Conservation (phyloP, 768 basidiomycete species). For the Lactifluus rugatus region DNA sequence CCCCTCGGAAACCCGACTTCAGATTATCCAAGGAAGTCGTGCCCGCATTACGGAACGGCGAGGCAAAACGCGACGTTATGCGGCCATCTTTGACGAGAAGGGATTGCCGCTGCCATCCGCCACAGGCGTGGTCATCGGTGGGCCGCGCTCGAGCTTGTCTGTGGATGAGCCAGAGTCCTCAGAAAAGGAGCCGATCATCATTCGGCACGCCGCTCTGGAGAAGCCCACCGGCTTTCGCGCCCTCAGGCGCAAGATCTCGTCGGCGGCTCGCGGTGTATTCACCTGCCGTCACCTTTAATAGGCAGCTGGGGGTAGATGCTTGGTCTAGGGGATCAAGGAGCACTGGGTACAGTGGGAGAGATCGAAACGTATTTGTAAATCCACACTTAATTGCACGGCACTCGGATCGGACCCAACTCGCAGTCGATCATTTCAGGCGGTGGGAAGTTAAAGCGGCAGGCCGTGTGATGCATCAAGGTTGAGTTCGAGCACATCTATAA, state of each 20-base stretch:
- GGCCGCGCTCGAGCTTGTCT: constrained; percentile 9
- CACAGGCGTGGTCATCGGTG: constrained; percentile 12
- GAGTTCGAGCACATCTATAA: not conserved
- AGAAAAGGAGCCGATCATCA: constrained; percentile 6
- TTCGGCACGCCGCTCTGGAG: not conserved
- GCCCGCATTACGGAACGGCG: constrained; percentile 8
- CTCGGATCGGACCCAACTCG: constrained; percentile 1
- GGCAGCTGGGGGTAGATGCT: not conserved
- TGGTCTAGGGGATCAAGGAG: constrained; percentile 1
- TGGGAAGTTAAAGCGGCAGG: not conserved
- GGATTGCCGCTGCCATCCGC: constrained; percentile 16
- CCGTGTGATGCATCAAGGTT: not conserved
- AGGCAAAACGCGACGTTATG: constrained; percentile 17
- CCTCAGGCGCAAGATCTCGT: constrained; percentile 12
- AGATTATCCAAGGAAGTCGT: constrained; percentile 12
- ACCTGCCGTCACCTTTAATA: constrained; percentile 8
- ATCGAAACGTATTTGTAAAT: constrained; percentile 12
- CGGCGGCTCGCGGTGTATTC: constrained; percentile 13
- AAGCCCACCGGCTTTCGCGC: constrained; percentile 9
- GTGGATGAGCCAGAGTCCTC: not conserved
- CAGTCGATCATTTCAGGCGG: constrained; percentile 1
- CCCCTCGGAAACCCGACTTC: not conserved
- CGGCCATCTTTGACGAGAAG: constrained; percentile 16
- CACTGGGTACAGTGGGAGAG: not conserved
- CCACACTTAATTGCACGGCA: constrained; percentile 6